Conservation (phyloP, 2,329 filamentous ascomycete species). For the Claviceps lovelessii region DNA sequence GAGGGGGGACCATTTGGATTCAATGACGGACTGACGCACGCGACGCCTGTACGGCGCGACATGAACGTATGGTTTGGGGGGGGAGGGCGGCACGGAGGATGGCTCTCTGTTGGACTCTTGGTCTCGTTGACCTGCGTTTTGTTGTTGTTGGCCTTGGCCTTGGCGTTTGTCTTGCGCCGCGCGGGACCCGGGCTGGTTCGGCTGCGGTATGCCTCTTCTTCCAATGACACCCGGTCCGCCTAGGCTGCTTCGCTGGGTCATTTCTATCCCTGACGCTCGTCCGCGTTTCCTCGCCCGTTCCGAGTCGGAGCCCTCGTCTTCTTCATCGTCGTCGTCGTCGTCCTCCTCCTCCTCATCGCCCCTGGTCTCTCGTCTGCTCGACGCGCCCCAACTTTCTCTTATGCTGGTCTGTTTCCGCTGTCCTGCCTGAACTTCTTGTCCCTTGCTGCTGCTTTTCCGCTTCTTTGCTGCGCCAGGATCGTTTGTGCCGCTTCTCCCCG, state of each 20-base stretch:
- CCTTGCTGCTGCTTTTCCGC: background rate
- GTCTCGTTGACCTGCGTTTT: background rate
- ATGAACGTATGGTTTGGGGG: constrained; percentile 30
- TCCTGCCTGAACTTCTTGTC: background rate
- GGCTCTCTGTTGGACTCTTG: constrained; percentile 3
- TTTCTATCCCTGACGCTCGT: background rate
- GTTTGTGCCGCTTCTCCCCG: background rate
- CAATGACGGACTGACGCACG: constrained; percentile 49
- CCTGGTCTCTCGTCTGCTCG: background rate
- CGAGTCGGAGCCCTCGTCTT: background rate
- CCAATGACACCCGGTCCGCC: constrained; percentile 3
- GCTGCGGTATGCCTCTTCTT: constrained; percentile 4
- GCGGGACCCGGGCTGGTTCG: constrained; percentile 1
- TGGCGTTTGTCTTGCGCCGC: background rate
- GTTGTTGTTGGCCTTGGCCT: constrained; percentile 6
- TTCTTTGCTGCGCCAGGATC: background rate
- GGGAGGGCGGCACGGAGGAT: constrained; percentile 11
- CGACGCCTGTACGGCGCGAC: constrained; percentile 35
- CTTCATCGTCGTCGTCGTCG: constrained; percentile 10
- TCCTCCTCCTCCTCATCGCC: constrained; percentile 8
- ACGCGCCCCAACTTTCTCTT: background rate
- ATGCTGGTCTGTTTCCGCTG: background rate
- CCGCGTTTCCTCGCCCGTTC: background rate
- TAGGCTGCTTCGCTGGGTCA: background rate
- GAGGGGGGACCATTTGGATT: constrained; percentile 52